Evolutionary conservation across 2,329 filamentous ascomycete species (phyloP).

Genomic region (Ophiosphaerella herpotricha): DNA sequence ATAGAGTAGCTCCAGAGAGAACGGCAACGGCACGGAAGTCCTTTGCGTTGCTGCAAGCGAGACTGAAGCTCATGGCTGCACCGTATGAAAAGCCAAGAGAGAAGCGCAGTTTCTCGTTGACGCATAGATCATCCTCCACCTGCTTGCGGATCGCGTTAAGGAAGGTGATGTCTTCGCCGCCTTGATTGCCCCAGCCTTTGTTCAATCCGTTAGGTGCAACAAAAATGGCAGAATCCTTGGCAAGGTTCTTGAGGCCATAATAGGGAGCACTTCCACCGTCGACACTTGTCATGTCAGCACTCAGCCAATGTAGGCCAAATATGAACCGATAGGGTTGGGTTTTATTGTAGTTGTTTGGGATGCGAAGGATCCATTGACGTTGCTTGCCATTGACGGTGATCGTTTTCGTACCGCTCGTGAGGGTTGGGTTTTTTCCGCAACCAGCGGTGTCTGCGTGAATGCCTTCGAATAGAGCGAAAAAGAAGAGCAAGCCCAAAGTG

Average conservation of each 20-base stretch:
- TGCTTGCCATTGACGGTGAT: slow-evolving; percentile 28
- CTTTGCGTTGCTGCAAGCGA: slow-evolving; percentile 50
- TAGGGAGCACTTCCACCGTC: slow-evolving; percentile 35
- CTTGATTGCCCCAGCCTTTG: slow-evolving; percentile 50
- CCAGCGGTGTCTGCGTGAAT: slow-evolving; percentile 11
- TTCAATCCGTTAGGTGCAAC: slow-evolving; percentile 50
- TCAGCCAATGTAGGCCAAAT: slow-evolving; percentile 50
- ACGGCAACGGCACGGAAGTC: slow-evolving; percentile 48
- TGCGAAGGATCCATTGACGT: slow-evolving; percentile 16
- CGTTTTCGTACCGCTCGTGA: slow-evolving; percentile 13
- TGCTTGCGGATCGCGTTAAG: slow-evolving; percentile 47
- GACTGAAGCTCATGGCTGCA: slow-evolving; percentile 49
- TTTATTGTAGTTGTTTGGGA: slow-evolving; percentile 50
- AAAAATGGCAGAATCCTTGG: slow-evolving; percentile 49
- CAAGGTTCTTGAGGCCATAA: slow-evolving; percentile 48
- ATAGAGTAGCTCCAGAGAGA: slow-evolving; percentile 23
- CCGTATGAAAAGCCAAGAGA: slow-evolving; percentile 54
- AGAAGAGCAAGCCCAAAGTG: slow-evolving; percentile 9
- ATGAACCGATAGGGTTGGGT: slow-evolving; percentile 49
- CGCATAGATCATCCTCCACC: slow-evolving; percentile 49
- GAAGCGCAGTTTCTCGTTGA: slow-evolving; percentile 50
- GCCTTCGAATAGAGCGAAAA: slow-evolving; percentile 9
- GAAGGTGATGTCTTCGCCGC: slow-evolving; percentile 51
- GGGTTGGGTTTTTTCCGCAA: slow-evolving; percentile 18
- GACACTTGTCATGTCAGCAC: slow-evolving; percentile 46